These are phyloP conservation scores for Cladophialophora immunda DNA, from an alignment of 2,329 filamentous ascomycete species.

Conservation along the genomic window DNA sequence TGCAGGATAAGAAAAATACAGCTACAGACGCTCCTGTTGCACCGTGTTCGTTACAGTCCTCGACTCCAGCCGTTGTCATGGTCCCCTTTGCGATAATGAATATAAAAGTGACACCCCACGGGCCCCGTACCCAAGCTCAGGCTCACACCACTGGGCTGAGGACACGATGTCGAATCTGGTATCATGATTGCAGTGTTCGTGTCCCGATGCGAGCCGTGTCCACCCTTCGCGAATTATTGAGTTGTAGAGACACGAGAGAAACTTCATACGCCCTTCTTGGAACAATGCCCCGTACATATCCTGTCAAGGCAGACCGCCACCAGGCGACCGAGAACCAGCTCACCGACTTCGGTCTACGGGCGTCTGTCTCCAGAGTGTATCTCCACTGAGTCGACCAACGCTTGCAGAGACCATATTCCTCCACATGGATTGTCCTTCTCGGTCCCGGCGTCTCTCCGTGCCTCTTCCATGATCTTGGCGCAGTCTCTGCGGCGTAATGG, in stretches of 20 bases:
- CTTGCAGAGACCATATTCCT: conserved; percentile 54
- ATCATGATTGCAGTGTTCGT: not conserved
- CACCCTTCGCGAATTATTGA: not conserved
- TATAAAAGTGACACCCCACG: not conserved
- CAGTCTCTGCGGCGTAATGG: conserved; percentile 9
- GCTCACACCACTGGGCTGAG: not conserved
- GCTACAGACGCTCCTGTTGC: not conserved
- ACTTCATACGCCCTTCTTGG: not conserved
- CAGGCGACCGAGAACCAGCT: conserved; percentile 7
- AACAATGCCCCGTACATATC: not conserved
- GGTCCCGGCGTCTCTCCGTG: conserved; percentile 18
- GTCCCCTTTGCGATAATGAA: not conserved
- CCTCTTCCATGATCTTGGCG: not conserved
- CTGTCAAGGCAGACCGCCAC: not conserved
- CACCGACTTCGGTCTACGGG: conserved; percentile 40
- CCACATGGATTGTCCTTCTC: conserved; percentile 52
- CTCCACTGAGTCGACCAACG: conserved; percentile 56
- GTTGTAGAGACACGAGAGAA: not conserved
- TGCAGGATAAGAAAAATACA: conserved; percentile 2
- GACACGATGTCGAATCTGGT: not conserved
- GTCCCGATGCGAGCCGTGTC: not conserved
- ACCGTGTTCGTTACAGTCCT: not conserved
- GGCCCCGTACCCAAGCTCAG: not conserved
- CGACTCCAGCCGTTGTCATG: not conserved
- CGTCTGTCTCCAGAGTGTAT: conserved; percentile 46